Conservation (phyloP, 306 rosid species). For the Vigna trinervia region DNA sequence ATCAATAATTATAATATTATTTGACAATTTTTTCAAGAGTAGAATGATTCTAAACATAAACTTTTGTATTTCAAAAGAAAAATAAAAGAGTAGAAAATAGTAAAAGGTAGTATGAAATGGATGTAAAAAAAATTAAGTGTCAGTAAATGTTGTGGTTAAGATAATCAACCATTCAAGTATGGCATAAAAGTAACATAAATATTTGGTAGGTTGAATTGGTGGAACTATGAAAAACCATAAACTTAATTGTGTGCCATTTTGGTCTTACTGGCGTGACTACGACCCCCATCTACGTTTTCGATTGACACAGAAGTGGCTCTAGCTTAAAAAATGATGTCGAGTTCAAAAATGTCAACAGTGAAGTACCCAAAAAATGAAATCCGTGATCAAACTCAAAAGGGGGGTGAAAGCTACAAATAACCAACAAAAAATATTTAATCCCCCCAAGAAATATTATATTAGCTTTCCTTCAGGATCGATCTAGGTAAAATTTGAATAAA, state of each 20-base stretch:
- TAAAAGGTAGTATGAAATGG: too few relatives aligned
- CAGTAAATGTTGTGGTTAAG: neutral
- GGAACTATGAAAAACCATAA: neutral
- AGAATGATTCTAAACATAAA: too few relatives aligned
- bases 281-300: neutral
- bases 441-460: neutral
- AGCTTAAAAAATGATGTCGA: too few relatives aligned
- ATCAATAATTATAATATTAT: too few relatives aligned
- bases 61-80: too few relatives aligned
- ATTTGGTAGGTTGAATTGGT: neutral
- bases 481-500: neutral
- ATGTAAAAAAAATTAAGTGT: too few relatives aligned
- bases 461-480: neutral
- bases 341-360: too few relatives aligned
- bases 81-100: too few relatives aligned
- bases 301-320: too few relatives aligned
- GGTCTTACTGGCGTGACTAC: neutral
- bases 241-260: neutral
- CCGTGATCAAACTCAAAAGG: neutral
- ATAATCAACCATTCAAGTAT: neutral
- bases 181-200: neutral
- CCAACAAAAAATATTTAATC: neutral
- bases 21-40: too few relatives aligned
- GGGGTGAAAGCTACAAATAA: neutral
- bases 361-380: too few relatives aligned